A percentile compares a stretch with the other conserved stretches of the same genome.
Conservation (phyloP, 192 early-diverging fungal species). For the Coemansia sp. region DNA sequence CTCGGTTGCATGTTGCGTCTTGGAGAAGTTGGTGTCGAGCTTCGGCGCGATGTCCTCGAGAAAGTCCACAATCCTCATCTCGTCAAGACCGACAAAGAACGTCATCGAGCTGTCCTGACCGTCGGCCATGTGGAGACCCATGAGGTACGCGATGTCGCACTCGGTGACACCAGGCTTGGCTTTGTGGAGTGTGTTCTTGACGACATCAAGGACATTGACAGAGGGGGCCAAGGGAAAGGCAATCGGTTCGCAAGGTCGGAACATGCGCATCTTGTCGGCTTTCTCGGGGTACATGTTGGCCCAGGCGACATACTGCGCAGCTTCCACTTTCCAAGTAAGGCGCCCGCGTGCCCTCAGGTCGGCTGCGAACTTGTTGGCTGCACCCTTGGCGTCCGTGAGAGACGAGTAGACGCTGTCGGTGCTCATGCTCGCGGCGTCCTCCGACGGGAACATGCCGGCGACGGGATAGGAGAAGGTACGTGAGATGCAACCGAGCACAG, state of each 20-base stretch:
- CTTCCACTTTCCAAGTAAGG: slow-evolving; percentile 1
- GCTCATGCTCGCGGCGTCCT: slow-evolving; percentile 20
- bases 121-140: slow-evolving; percentile 10
- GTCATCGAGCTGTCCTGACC: not conserved
- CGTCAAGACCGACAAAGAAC: slow-evolving; percentile 1
- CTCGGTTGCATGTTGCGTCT: not conserved
- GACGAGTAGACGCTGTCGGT: not conserved
- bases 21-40: not conserved
- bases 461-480: slow-evolving; percentile 16
- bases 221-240: not conserved
- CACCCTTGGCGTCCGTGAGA: not conserved
- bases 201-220: not conserved
- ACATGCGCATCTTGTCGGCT: not conserved
- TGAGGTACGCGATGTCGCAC: slow-evolving; percentile 12
- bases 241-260: not conserved
- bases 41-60: slow-evolving; percentile 10
- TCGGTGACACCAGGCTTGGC: not conserved
- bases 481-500: slow-evolving; percentile 5
- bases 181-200: not conserved
- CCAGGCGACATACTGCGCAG: slow-evolving; percentile 1
- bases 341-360: not conserved
- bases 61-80: not conserved
- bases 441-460: slow-evolving; percentile 5
- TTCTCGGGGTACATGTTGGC: not conserved
- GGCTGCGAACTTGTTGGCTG: not conserved